Evolutionary conservation across 495 filamentous ascomycete species (phyloP), one percentile per base, ranked within the genome.

Genomic region (Tuber calosporum): DNA sequence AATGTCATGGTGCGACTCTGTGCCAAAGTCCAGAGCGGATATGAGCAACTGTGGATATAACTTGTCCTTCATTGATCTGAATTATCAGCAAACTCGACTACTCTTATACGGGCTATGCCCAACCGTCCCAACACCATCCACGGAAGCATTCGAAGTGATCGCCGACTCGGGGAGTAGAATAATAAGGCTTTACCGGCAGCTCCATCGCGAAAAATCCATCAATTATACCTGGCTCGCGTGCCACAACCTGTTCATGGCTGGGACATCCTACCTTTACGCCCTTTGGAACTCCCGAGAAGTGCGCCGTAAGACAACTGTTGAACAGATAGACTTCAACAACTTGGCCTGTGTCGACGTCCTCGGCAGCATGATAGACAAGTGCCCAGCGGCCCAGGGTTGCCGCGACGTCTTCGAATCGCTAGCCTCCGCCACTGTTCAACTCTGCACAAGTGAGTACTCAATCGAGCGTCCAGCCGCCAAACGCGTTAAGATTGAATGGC

Each of bases 211-310:
- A 40, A 85, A 84, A 45, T 86, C 85, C 71, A 81, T 87, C 19
- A 87, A 87, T 73, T 87, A 86, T 82, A 86, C 86, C 34, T 87
- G 86, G 86, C 80, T 87, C 66, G 85, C 86, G 0, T 82, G 86
- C 45, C 86, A 85, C 71, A 86, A 87, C 73, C 74, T 86, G 36
- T 87, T 86, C 69, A 86, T 85, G 77, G 86, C 86, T 1, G 85
- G 75, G 82, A 86, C 69, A 83, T 87, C 72, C 73, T 87, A 87
- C 69, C 81, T 86, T 20, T 85, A 83, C 13, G 80, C 84, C 0
- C 72, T 87, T 1, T 84, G 84, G 39, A 84, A 85, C 37, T 83
- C 81, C 8, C 83, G 71, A 0, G 75, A 82, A 8, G 81, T 85
- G 0, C 79, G 83, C 2, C 84, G 84, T 81, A 80, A 83, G 40